phyloP scores from a whole-genome alignment of 2,329 filamentous ascomycete species.

The Pseudocercospora musae region DNA sequence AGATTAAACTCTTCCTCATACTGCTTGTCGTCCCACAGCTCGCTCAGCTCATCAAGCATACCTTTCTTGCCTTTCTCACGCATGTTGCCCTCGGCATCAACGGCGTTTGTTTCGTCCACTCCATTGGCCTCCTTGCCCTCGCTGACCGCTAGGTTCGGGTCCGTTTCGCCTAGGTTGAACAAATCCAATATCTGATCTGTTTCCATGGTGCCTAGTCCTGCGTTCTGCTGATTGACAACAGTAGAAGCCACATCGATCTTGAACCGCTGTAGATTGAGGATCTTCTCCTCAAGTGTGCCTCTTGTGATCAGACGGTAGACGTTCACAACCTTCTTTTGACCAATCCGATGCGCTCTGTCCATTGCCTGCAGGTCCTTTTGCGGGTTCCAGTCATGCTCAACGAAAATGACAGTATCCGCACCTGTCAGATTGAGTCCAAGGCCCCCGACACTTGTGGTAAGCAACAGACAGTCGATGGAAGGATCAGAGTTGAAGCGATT shows the following conservation, averaged over 20 bases:
- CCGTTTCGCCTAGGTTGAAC: slow-evolving; percentile 83
- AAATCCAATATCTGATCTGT: slow-evolving; percentile 97
- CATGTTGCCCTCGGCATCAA: slow-evolving; percentile 79
- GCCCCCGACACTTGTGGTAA: slow-evolving; percentile 94
- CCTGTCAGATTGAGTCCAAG: slow-evolving; percentile 93
- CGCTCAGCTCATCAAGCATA: slow-evolving; percentile 89
- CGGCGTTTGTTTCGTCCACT: slow-evolving; percentile 73
- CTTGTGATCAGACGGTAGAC: slow-evolving; percentile 95
- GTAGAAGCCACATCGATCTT: slow-evolving; percentile 98
- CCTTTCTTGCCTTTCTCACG: slow-evolving; percentile 94
- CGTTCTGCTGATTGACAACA: slow-evolving; percentile 98
- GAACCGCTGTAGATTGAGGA: slow-evolving; percentile 92
- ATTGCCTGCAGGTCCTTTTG: slow-evolving; percentile 98
- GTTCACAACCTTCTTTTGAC: slow-evolving; percentile 99
- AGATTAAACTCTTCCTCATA: slow-evolving; percentile 98
- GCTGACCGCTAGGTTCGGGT: slow-evolving; percentile 33
- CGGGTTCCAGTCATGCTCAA: slow-evolving; percentile 99
- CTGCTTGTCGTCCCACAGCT: slow-evolving; percentile 95
- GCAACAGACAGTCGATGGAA: slow-evolving; percentile 86
- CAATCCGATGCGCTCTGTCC: slow-evolving; percentile 96
- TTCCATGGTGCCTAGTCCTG: slow-evolving; percentile 91
- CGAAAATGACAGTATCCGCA: slow-evolving; percentile 97
- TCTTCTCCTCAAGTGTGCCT: slow-evolving; percentile 97
- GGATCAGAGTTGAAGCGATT: slow-evolving; percentile 99
- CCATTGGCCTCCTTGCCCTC: slow-evolving; percentile 47